phyloP scores from a whole-genome alignment of 2,329 filamentous ascomycete genomes.

The Pseudocercospora crystallina region DNA sequence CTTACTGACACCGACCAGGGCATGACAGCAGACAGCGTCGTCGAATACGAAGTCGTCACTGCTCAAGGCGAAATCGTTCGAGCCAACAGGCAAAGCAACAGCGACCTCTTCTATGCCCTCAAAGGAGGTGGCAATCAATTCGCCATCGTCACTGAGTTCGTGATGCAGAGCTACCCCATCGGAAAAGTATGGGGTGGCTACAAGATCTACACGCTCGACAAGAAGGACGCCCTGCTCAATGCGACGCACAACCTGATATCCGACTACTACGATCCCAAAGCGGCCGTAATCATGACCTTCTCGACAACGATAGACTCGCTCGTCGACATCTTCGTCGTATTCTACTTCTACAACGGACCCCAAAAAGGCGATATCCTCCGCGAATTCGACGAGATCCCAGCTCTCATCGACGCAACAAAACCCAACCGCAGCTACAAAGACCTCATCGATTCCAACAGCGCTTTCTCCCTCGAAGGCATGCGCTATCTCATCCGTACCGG shows the following conservation, averaged over 20 bases:
- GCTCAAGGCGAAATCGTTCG: conserved; percentile 26
- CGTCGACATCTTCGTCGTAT: conserved; percentile 59
- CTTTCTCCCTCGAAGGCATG: conserved; percentile 23
- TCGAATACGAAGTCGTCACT: conserved; percentile 34
- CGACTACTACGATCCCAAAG: conserved; percentile 60
- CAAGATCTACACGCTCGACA: conserved; percentile 40
- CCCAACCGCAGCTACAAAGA: conserved; percentile 17
- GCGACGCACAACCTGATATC: conserved; percentile 52
- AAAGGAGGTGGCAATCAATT: conserved; percentile 30
- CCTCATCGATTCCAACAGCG: conserved; percentile 20
- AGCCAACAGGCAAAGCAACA: conserved; percentile 26
- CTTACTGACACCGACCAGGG: conserved; percentile 13
- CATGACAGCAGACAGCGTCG: conserved; percentile 31
- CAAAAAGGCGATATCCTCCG: conserved; percentile 55
- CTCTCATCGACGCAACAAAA: conserved; percentile 19
- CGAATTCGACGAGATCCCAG: conserved; percentile 48
- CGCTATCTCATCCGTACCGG: conserved; percentile 44
- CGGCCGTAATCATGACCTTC: conserved; percentile 59
- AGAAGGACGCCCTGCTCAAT: conserved; percentile 43
- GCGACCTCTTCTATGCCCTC: conserved; percentile 29
- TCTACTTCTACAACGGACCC: conserved; percentile 56
- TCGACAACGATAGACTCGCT: conserved; percentile 47
- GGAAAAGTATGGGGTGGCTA: conserved; percentile 49
- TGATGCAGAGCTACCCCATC: conserved; percentile 26
- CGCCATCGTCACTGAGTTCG: conserved; percentile 41